Evolutionary conservation across 2,329 filamentous ascomycete genomes (phyloP), one percentile per base, ranked within the genome.

Genomic region (Cercospora nicotianae): DNA sequence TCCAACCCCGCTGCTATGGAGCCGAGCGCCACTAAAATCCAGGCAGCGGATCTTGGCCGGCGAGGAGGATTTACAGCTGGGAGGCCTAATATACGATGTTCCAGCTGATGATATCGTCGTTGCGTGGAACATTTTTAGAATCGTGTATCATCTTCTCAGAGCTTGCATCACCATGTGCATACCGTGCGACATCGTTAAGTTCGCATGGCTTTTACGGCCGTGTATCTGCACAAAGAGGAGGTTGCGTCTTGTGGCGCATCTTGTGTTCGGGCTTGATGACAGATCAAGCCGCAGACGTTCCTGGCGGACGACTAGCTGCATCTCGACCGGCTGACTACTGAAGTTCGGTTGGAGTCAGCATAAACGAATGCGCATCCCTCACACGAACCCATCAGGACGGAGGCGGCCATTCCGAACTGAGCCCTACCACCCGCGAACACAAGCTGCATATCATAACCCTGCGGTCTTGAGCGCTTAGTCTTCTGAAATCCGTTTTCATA

Each of bases 1-100:
- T 55, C 30, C 39, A n/a, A 63, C 61, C 61, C 45, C 45, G 61
- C 45, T 63, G 61, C 18, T 10, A 63, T 55, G 61, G 61, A 63
- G 33, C 45, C 60, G 28, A 63, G 60, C 39, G 20, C 36, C 61
- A 33, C 61, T 57, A 57, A 18, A 36, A 36, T 59, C 20, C 31
- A 31, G 26, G 28, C 55, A 33, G 55, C 55, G 30, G n/a, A 59
- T 59, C 28, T 31, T 31, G 55, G 18, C 55, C 18, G 8, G 31
- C 16, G 55, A 33, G 18, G 55, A 59, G 18, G 28, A n/a, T 28
- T 59, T 23, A 8, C 30, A 55, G 48, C 48, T 55, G 48, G 48
- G 48, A 55, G 23, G 48, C 48, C 48, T 55, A 28, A 53, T 53
- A 13, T 23, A 53, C 13, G 20, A 23, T 28, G 10, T 28, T 13